Evolutionary conservation across 495 filamentous ascomycete genomes (phyloP), one percentile per base, ranked within the genome.

Genomic region (Penicillium simplicissimum): DNA sequence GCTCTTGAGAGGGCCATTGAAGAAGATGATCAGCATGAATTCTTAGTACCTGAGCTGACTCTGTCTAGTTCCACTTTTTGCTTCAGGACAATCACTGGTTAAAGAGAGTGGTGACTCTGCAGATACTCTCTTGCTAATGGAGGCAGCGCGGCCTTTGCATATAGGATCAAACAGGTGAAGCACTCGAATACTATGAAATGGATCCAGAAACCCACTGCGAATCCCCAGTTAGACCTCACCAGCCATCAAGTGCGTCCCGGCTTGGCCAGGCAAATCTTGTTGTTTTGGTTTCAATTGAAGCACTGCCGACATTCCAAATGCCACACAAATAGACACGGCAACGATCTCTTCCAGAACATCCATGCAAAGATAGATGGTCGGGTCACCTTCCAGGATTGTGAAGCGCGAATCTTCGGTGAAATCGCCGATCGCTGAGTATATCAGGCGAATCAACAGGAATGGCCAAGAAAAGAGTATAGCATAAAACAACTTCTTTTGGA

Each of bases 301-400:
- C 4, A 71, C 62, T 49, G 68, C 68, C 13, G 60, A 69, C 10
- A 70, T 23, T 4, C 66, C 70, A 25, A 69, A 52, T 4, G n/a
- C 60, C 55, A 71, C 59, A 25, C 53, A 42, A 15, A 73, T 33
- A 10, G 36, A 47, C 64, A 69, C 65, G 52, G 63, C 65, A 43
- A 64, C 40, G 13, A 74, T 74, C 43, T 74, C 69, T 56, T 74
- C 71, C 55, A 74, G 54, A n/a, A 74, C 69, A 64, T 28, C 38
- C 71, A 74, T 74, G 49, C 67, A 69, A 37, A 74, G 60, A 36
- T 71, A 74, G 31, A 68, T 61, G 38, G 71, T 70, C n/a, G 59
- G 11, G 17, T 62, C 58, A 11, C 62, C 61, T 10, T 1, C 38
- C 3, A 66, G 28, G 3, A 60, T 25, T 6, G 52, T 13, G 51